Conservation (phyloP, 2,329 filamentous ascomycete genomes). For the Kalaharituber pfeilii region DNA sequence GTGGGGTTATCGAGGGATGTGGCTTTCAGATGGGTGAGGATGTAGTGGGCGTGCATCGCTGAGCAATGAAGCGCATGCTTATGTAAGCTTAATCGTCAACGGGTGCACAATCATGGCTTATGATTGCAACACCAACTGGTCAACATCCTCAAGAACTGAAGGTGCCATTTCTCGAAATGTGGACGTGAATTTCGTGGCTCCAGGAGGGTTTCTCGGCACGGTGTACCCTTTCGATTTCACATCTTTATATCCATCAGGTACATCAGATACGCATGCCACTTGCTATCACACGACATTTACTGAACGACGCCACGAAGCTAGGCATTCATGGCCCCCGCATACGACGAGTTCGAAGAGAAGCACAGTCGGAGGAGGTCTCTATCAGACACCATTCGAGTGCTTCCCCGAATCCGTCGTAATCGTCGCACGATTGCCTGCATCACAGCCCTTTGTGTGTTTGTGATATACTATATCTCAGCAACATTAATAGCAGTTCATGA, state of each 20-base stretch:
- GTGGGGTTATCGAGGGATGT: background rate
- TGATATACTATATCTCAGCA: conserved; percentile 14
- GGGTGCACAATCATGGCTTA: too few species aligned
- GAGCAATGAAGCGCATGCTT: background rate
- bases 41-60: background rate
- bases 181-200: background rate
- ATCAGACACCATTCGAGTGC: background rate
- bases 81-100: background rate
- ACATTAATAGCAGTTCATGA: conserved; percentile 10
- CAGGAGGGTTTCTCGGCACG: too few species aligned
- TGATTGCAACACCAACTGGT: too few species aligned
- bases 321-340: background rate
- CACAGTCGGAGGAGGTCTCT: background rate
- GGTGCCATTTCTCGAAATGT: background rate
- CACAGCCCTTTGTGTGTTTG: conserved; percentile 8
- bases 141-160: too few species aligned
- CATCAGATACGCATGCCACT: too few species aligned
- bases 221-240: background rate
- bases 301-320: background rate
- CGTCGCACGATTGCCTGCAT: conserved; percentile 15
- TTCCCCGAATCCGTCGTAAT: conserved; percentile 16
- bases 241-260: background rate
- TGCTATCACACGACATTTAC: too few species aligned
- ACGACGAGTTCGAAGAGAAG: background rate
- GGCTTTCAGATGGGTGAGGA: background rate